Base-by-base conservation (phyloP, 2,329 filamentous ascomycete species). In the Neopestalotiopsis rosae region DNA sequence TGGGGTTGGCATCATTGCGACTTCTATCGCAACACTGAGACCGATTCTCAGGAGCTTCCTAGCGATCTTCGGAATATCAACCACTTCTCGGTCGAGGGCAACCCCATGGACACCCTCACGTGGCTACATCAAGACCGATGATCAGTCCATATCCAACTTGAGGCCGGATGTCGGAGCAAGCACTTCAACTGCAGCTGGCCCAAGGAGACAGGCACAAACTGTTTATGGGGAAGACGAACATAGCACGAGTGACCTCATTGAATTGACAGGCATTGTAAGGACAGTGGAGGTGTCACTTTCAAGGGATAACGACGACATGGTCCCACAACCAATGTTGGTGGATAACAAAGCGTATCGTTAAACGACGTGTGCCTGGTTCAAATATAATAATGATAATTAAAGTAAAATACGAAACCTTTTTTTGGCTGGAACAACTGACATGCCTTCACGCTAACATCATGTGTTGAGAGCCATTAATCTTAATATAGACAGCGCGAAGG, bases 111-210 rank as follows among this genome's bases (percentile, higher is more conserved):
- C 34, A 12, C 34, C 34, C 40, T 64, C 61, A n/a, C 34, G 40
- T 12, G 61, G 61, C 61, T 64, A 64, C 40, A 40, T 64, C n/a
- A 64, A 64, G 34, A 64, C 61, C 9, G 61, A 64, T 38, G 61
- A 49, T 13, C 34, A 64, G 20, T 64, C 61, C 4, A 49, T 64
- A 40, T 64, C 61, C 24, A 40, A 38, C 9, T 52, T 64, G n/a
- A n/a, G 61, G 38, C 61, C 61, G 61, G 40, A 49, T 10, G 17
- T 45, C 5, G 40, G 61, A 49, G 40, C 40, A 30, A 64, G n/a
- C 2, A 64, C 61, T 1, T 42, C 61, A 20, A 64, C 61, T 10
- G 61, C 40, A 42, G 61, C 61, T 28, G 61, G 61, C 24, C 61
- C 61, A 20, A 64, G 14, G 38, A 40, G 40, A 20, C 38, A 24